Base-by-base conservation (phyloP, 2,329 filamentous ascomycete species). In the Acarospora socialis region DNA sequence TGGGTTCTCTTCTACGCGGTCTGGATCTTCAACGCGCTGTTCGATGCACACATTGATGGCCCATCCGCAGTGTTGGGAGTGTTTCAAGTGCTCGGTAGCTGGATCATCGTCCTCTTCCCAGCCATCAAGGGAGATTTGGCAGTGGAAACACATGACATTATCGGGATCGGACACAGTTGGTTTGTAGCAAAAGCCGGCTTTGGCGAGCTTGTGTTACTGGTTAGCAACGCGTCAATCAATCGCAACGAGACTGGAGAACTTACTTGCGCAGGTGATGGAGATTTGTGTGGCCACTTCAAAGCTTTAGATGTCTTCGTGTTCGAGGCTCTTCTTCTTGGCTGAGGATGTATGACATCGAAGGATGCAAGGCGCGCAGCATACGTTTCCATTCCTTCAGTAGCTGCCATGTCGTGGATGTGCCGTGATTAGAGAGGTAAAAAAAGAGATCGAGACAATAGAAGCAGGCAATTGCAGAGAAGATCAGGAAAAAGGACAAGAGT, bases 101-200 rank as follows among this genome's bases (percentile, higher is more conserved):
- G 90, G 82, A 38, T 83, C 72, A 50, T 98, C 90, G 14, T 76
- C 73, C 22, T 77, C 67, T 47, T 95, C 87, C 90, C 90, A 98
- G 37, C 84, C 86, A 51, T 92, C 84, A 8, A 98, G 67, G 34
- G 77, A 73, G 51, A 82, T 80, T 40, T 73, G 63, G 59, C 90
- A 98, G 21, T 84, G 66, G 55, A 92, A 95, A 54, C 90, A 98
- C 44, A 73, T 70, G 28, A 81, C 81, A 54, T 95, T 95, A 54
- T 98, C 90, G 21, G 77, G 77, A 48, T 75, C 81, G 28, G 72
- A 68, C 31, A 71, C 65, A 9, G 70, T 73, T 2, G 90, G 87
- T 38, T 76, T 71, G 59, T 82, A 95, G 59, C 78, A 90, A 60
- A 98, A 93, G 21, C 90, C 90, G 35, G 90, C 87, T 49, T 72